Evolutionary conservation across 2,329 filamentous ascomycete genomes (phyloP), one percentile per base, ranked within the genome.

Genomic region (Diplodia mutila): DNA sequence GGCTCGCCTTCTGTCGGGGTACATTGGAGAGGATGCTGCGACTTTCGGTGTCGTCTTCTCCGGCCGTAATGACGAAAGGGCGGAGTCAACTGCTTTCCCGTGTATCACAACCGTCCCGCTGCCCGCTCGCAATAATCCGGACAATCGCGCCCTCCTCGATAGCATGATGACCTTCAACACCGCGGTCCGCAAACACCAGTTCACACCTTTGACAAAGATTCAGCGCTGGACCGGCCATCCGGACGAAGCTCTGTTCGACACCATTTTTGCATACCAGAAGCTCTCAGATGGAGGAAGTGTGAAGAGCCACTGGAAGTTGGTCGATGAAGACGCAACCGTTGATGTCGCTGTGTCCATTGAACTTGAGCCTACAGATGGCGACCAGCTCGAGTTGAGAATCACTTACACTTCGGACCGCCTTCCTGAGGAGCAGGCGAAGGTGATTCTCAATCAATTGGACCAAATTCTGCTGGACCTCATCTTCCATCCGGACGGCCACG

Each of bases 91-190:
- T 4, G 84, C 87, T 0, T 91, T 97, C 63, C 94, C 94, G 0
- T 94, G 91, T 74, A 87, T 97, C 66, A 89, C 90, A 0, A 97
- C 93, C 0, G 77, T 97, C 2, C 94, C 94, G 0, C 84, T 95
- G 0, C 77, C 89, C 12, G 86, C 87, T n/a, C 76, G 82, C 25
- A 84, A 90, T 21, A 75, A 76, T 1, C 75, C 82, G 0, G 85
- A 84, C 0, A 90, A 91, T 68, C 71, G 73, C 1, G 81, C 86
- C 1, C 77, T 94, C 9, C 75, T 96, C 3, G 72, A 83, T 5
- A 79, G 82, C 16, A 89, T 93, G 78, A 89, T 93, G 82, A 77
- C 81, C 0, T 86, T 86, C 57, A 94, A 91, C 73, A 83, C 86
- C 0, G 79, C 82, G 4, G 79, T 93, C 0, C 85, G 90, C 57